A percentile compares a stretch with the other conserved stretches of the same genome.
phyloP scores from a whole-genome alignment of 306 rosid genomes.

The Argentina anserina region DNA sequence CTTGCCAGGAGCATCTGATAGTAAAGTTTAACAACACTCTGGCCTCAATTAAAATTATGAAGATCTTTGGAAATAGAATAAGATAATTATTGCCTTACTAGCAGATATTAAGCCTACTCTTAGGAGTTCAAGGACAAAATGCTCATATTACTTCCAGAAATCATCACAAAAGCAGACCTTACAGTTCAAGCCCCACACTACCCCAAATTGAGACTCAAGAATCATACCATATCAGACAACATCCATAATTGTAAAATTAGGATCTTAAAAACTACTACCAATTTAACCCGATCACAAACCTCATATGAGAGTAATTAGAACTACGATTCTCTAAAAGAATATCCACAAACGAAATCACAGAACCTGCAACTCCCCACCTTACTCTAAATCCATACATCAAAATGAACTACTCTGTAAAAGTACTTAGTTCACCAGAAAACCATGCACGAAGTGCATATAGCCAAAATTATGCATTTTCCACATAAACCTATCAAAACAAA shows the following conservation, averaged over 20 bases:
- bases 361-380: neutral
- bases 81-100: neutral
- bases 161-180: neutral
- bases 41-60: neutral
- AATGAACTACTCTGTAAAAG: neutral
- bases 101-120: neutral
- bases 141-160: neutral
- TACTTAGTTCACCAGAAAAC: neutral
- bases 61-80: neutral
- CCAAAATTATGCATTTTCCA: neutral
- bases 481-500: constrained; percentile 8
- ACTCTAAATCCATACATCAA: neutral
- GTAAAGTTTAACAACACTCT: too few relatives aligned
- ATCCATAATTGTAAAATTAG: too few relatives aligned
- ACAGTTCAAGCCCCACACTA: neutral
- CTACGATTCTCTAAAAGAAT: neutral
- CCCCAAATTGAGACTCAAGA: neutral
- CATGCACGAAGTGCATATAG: neutral
- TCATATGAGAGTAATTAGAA: neutral
- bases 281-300: neutral
- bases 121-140: neutral
- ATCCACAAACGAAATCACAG: neutral
- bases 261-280: neutral
- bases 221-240: neutral
- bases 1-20: neutral